Percentiles rank a stretch among this genome's conserved stretches.
Evolutionary conservation across 2,329 filamentous ascomycete species (phyloP).

Genomic region (Chrysoporthe puriensis): DNA sequence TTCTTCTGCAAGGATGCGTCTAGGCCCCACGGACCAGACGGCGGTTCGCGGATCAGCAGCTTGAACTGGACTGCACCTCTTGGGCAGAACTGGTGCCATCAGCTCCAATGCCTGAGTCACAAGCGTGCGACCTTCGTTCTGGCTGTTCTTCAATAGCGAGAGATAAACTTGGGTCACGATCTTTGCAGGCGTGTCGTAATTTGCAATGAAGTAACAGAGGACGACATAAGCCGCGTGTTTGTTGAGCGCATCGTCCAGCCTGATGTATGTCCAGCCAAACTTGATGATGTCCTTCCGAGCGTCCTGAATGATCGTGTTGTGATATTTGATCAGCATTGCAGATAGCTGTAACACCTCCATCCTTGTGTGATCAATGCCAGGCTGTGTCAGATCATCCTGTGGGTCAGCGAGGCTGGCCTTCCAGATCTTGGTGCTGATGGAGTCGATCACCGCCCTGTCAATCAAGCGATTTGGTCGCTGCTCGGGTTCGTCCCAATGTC

Average conservation of each 20-base stretch:
- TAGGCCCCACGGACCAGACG: slow-evolving; percentile 86
- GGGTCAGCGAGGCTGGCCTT: slow-evolving; percentile 82
- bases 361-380: slow-evolving; percentile 90
- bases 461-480: slow-evolving; percentile 66
- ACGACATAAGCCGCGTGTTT: slow-evolving; percentile 98
- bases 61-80: slow-evolving; percentile 68
- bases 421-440: slow-evolving; percentile 92
- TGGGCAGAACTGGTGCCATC: slow-evolving; percentile 90
- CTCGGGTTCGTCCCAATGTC: slow-evolving; percentile 69
- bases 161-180: slow-evolving; percentile 96
- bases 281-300: slow-evolving; percentile 98
- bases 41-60: slow-evolving; percentile 70
- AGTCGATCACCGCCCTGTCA: slow-evolving; percentile 84
- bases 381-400: slow-evolving; percentile 79
- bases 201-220: slow-evolving; percentile 95
- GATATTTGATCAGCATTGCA: slow-evolving; percentile 93
- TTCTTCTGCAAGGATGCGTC: slow-evolving; percentile 90
- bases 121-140: slow-evolving; percentile 88
- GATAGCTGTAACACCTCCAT: slow-evolving; percentile 97
- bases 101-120: slow-evolving; percentile 95
- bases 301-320: slow-evolving; percentile 84
- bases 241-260: slow-evolving; percentile 98
- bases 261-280: slow-evolving; percentile 98
- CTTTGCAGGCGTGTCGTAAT: slow-evolving; percentile 95
- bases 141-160: slow-evolving; percentile 86